Evolutionary conservation across 2,329 filamentous ascomycete species (phyloP), one percentile per base, ranked within the genome.

Genomic region (Colletotrichum tropicale): DNA sequence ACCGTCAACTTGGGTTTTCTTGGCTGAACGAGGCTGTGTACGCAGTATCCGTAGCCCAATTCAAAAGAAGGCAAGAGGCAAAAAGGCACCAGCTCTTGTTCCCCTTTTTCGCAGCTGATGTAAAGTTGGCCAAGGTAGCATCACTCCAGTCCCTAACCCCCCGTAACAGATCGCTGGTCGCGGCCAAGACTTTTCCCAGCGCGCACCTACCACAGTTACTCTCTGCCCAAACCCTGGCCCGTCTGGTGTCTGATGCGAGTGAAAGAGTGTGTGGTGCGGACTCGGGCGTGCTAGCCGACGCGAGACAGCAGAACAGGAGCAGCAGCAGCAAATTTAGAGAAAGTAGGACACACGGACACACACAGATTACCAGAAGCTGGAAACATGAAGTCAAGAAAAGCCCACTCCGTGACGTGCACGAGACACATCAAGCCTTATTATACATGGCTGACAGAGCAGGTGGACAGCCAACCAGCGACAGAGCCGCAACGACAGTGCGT

Each of bases 351-450:
- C 28, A 64, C 60, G 15, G 10, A 52, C 58, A 70, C 66, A 74
- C 48, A 60, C 48, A 69, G n/a, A 9, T 26, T 38, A 30, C 43
- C 43, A 36, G n/a, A 36, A 16, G 24, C 26, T 36, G 21, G 71
- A 70, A 72, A 73, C 66, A 68, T 34, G 30, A 64, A 34, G 30
- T 32, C 21, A 48, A 36, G 61, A 32, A 48, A 36, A 21, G 56
- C 15, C 66, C 58, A 70, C 71, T 74, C 60, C 66, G 66, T 52
- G 71, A 74, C 71, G 66, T 65, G 71, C 71, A 74, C 71, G 71
- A 74, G 71, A 74, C 71, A 70, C 71, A 18, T 64, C 43, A 58
- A 70, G 60, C 28, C 52, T 34, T 65, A 71, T 71, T 66, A 71
- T 65, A 71, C 71, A 71, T 64, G 26, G 71, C 71, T 74, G 60